A percentile compares a stretch with the other conserved stretches of the same genome.
Evolutionary conservation across 192 early-diverging fungal species (phyloP).

Genomic region (Backusella morwellensis): DNA sequence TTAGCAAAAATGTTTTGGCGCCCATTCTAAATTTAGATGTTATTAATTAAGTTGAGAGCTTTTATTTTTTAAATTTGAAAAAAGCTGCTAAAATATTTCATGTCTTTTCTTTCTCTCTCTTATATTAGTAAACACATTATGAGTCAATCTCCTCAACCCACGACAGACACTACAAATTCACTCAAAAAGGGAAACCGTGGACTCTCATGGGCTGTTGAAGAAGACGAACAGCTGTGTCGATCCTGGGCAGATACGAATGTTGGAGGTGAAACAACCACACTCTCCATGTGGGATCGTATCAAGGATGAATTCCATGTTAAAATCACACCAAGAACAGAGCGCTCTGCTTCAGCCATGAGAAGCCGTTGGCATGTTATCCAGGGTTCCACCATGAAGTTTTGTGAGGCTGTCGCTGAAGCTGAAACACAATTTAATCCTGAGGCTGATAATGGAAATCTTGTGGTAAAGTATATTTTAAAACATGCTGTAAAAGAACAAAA

Average conservation of each 20-base stretch:
- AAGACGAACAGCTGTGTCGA: neutral
- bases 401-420: neutral
- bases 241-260: neutral
- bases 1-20: neutral
- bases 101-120: too few relatives aligned
- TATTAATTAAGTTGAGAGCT: neutral
- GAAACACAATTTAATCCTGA: neutral
- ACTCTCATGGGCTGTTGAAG: neutral
- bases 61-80: neutral
- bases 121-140: too few relatives aligned
- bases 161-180: neutral
- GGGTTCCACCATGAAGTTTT: neutral
- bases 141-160: neutral
- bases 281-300: neutral
- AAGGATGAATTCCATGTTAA: neutral
- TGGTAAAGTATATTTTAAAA: neutral
- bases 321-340: neutral
- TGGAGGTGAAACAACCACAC: neutral
- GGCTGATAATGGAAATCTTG: neutral
- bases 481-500: neutral
- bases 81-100: too few relatives aligned
- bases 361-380: neutral
- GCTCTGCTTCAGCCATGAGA: neutral
- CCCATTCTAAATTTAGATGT: neutral
- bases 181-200: neutral